Conservation (phyloP, 768 basidiomycete genomes). For the Naganishia vaughanmartiniae region DNA sequence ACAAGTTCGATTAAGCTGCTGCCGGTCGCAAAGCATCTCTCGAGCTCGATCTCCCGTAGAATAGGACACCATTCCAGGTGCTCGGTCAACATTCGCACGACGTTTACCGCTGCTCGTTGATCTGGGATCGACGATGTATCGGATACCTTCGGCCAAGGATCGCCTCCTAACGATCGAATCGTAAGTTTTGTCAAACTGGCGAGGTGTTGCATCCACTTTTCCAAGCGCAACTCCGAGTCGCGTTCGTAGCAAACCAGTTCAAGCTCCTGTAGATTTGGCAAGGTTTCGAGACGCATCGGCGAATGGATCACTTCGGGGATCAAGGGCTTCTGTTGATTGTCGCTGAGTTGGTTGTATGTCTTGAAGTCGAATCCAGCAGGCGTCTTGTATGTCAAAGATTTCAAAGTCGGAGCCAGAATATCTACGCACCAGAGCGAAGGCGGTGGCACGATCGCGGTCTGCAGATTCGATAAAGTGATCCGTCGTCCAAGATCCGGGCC, state of each 20-base stretch:
- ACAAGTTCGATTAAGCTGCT: neutral
- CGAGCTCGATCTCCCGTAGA: neutral
- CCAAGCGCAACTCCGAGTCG: neutral
- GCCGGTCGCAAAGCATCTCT: neutral
- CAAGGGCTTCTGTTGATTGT: neutral
- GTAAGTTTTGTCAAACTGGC: neutral
- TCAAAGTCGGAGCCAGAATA: neutral
- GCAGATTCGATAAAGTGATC: neutral
- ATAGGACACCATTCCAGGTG: constrained; percentile 1
- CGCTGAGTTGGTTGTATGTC: neutral
- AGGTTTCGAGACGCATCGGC: neutral
- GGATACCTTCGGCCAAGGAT: neutral
- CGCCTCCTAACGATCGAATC: neutral
- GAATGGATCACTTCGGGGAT: neutral
- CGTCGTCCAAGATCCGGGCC: neutral
- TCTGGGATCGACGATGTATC: neutral
- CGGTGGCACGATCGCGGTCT: neutral
- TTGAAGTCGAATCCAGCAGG: neutral
- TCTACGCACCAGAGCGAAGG: neutral
- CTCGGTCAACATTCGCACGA: neutral
- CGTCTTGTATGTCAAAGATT: neutral
- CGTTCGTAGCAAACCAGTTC: neutral
- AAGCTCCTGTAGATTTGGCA: neutral
- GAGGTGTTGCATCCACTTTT: neutral
- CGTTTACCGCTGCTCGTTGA: neutral